These are phyloP conservation scores for Echites panduratus DNA, from an alignment of 257 asterid species.

Conservation along the genomic window DNA sequence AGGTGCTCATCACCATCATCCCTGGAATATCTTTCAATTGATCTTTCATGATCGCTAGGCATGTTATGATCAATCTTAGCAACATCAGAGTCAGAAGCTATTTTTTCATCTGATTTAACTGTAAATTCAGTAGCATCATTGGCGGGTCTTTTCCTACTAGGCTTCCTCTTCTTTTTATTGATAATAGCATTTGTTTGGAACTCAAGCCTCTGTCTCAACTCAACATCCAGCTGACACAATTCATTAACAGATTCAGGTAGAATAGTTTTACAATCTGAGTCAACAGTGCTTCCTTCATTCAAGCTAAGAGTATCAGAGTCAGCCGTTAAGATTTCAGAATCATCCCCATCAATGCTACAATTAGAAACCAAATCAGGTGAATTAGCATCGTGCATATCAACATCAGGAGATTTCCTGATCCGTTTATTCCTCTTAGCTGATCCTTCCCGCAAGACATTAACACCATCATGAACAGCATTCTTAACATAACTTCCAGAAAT, in stretches of 20 bases:
- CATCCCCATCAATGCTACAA: slow-evolving; percentile 55
- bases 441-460: slow-evolving; percentile 35
- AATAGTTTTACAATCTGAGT: slow-evolving; percentile 41
- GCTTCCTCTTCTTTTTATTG: slow-evolving; percentile 67
- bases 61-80: slow-evolving; percentile 34
- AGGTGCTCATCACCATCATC: slow-evolving; percentile 88
- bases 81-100: slow-evolving; percentile 37
- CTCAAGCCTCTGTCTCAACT: slow-evolving; percentile 53
- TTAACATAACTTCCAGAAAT: slow-evolving; percentile 29
- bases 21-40: slow-evolving; percentile 33
- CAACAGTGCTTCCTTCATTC: slow-evolving; percentile 54
- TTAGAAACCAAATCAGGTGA: slow-evolving; percentile 51
- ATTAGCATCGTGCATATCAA: slow-evolving; percentile 37
- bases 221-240: slow-evolving; percentile 38
- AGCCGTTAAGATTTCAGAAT: slow-evolving; percentile 51
- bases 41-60: slow-evolving; percentile 39
- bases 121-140: slow-evolving; percentile 34
- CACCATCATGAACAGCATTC: slow-evolving; percentile 30
- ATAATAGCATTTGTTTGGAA: slow-evolving; percentile 51
- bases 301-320: slow-evolving; percentile 58
- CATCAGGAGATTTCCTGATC: slow-evolving; percentile 51
- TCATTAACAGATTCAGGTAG: slow-evolving; percentile 34
- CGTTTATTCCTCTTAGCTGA: slow-evolving; percentile 60
- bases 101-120: slow-evolving; percentile 29
- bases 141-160: slow-evolving; percentile 52